These are phyloP conservation scores for Fusarium oxysporum DNA, from an alignment of 2,329 filamentous ascomycete genomes.

Conservation along the genomic window DNA sequence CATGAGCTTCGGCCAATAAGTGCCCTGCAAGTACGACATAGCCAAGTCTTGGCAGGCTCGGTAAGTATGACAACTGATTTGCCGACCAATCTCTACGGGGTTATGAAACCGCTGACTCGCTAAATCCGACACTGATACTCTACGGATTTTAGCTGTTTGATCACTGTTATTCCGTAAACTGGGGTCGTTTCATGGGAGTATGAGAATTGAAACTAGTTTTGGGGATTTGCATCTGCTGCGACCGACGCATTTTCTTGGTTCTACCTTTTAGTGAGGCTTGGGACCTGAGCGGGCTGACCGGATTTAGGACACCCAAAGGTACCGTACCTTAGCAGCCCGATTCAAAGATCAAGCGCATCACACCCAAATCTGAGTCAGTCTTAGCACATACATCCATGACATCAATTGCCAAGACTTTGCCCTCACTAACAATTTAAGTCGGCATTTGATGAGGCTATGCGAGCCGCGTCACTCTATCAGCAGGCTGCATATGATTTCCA, in stretches of 20 bases:
- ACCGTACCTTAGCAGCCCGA: neutral
- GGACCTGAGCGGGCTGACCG: neutral
- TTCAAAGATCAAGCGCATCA: neutral
- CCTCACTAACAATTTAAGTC: neutral
- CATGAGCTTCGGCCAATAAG: neutral
- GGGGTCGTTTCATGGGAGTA: neutral
- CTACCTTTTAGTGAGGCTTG: neutral
- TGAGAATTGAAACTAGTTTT: neutral
- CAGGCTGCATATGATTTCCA: neutral
- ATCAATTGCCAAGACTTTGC: neutral
- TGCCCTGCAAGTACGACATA: neutral
- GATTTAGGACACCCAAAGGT: neutral
- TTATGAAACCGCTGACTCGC: constrained; percentile 6
- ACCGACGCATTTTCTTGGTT: neutral
- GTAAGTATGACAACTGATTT: constrained; percentile 3
- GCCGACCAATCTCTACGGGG: constrained; percentile 1
- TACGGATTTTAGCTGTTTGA: neutral
- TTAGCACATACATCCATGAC: neutral
- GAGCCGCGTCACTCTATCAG: constrained; percentile 4
- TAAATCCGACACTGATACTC: constrained; percentile 16
- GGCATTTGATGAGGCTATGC: neutral
- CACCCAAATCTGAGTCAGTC: constrained; percentile 1
- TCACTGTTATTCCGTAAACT: constrained; percentile 4
- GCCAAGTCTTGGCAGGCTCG: constrained; percentile 10
- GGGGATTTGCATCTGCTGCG: neutral